These are phyloP conservation scores for Lentinula edodes DNA, from an alignment of 768 basidiomycete species.

Conservation along the genomic window DNA sequence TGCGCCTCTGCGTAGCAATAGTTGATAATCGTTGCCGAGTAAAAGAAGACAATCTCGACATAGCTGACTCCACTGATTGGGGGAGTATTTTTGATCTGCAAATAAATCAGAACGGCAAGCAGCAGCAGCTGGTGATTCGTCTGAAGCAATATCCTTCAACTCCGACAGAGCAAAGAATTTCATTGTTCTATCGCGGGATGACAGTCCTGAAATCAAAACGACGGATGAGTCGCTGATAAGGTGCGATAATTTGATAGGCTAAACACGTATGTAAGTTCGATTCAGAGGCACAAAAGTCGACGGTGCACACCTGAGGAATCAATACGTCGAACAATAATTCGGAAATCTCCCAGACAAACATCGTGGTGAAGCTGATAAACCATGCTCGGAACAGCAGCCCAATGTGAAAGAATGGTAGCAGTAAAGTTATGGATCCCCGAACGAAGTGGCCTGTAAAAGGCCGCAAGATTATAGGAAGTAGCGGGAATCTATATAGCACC, in stretches of 20 bases:
- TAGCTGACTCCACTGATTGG: slow-evolving; percentile 59
- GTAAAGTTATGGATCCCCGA: slow-evolving; percentile 47
- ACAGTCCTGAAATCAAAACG: slow-evolving; percentile 59
- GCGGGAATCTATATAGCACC: slow-evolving; percentile 47
- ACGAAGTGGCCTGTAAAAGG: slow-evolving; percentile 65
- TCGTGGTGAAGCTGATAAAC: slow-evolving; percentile 44
- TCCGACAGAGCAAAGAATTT: slow-evolving; percentile 66
- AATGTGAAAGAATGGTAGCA: slow-evolving; percentile 42
- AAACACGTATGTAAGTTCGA: not conserved
- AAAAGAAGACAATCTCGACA: slow-evolving; percentile 52
- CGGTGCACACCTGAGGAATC: slow-evolving; percentile 45
- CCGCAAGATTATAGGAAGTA: slow-evolving; percentile 42
- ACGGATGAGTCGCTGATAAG: slow-evolving; percentile 46
- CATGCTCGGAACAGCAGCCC: slow-evolving; percentile 42
- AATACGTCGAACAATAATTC: slow-evolving; percentile 55
- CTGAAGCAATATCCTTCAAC: slow-evolving; percentile 45
- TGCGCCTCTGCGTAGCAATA: slow-evolving; percentile 54
- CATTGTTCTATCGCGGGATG: slow-evolving; percentile 45
- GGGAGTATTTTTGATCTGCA: slow-evolving; percentile 61
- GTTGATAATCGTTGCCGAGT: slow-evolving; percentile 67
- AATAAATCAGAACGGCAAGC: slow-evolving; percentile 53
- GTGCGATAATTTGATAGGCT: slow-evolving; percentile 45
- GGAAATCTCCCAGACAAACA: slow-evolving; percentile 58
- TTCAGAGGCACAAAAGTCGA: not conserved
- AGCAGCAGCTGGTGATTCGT: slow-evolving; percentile 31